Evolutionary conservation across 2,329 filamentous ascomycete species (phyloP), one percentile per base, ranked within the genome.

Genomic region (Calonectria honghensis): DNA sequence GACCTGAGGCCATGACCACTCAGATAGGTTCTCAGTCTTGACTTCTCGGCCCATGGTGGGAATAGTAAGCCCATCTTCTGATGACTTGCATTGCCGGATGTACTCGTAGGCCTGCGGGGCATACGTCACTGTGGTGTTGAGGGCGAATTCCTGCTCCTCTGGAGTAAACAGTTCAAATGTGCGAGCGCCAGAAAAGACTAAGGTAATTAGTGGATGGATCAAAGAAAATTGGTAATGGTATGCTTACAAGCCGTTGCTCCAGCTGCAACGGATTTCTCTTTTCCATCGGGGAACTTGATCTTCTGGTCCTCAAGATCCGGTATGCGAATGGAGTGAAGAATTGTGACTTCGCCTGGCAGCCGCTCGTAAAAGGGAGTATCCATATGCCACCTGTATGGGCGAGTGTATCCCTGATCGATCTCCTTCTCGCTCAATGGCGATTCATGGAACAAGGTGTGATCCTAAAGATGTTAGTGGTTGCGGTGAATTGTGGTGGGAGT

Each of bases 301-400:
- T 71, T 71, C 14, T 71, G 69, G 20, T 71, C 69, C 16, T 48
- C 45, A 14, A 71, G n/a, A 7, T 66, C 27, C 4, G 69, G 69
- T 11, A 71, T 50, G 2, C 48, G 45, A 32, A 71, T 50, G 11
- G 69, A 41, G 69, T 71, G 69, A 35, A 71, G 69, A 48, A 71
- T n/a, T 2, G 69, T 71, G 27, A 71, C 69, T 50, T 71, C 69
- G 5, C 69, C 69, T 0, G 69, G 69, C 2, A 71, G 61, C 3
- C 69, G 16, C 59, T 71, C 69, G 24, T 71, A 71, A 39, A 71
- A 71, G 3, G 69, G 69, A 3, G 69, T 71, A 24, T 71, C 69
- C 69, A 71, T 71, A 27, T 71, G 69, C 69, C 69, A 71, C 57
- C 69, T 52, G 35, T 71, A 71, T 16, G 69, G 69, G 9, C 69